phyloP scores from a whole-genome alignment of 1,284 basidiomycete genomes.

The Takashimella tepidaria region DNA sequence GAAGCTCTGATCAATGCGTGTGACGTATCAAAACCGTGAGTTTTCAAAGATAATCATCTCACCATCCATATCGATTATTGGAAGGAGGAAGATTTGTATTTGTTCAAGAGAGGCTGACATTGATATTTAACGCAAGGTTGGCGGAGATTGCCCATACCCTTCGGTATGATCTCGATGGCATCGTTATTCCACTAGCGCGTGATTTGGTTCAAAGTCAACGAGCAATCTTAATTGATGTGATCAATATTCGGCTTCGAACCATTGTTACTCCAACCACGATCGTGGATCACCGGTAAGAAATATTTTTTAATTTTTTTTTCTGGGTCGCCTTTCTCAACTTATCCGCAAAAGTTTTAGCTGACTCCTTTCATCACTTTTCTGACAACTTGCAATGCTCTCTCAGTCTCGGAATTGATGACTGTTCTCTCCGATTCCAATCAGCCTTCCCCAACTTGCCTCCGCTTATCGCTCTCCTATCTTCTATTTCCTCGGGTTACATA shows the following conservation, averaged over 20 bases:
- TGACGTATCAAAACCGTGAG: conserved; percentile 53
- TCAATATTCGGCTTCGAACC: conserved; percentile 74
- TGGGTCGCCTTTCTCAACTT: too few relatives aligned
- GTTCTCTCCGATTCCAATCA: conserved; percentile 61
- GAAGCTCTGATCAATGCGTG: conserved; percentile 59
- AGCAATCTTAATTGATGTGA: conserved; percentile 81
- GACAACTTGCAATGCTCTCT: too few relatives aligned
- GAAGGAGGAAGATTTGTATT: too few relatives aligned
- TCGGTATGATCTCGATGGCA: conserved; percentile 78
- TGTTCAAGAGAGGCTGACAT: background rate
- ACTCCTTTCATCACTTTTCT: too few relatives aligned
- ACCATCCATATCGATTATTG: background rate
- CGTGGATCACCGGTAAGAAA: conserved; percentile 61
- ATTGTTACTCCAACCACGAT: conserved; percentile 70
- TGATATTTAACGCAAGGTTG: conserved; percentile 55
- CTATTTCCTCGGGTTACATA: conserved; percentile 62
- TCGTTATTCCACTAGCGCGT: conserved; percentile 79
- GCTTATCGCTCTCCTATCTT: conserved; percentile 66
- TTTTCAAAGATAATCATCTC: conserved; percentile 2
- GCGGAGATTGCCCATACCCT: conserved; percentile 78
- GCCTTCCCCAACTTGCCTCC: conserved; percentile 66
- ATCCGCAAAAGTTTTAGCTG: too few relatives aligned
- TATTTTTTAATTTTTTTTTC: background rate
- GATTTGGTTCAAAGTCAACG: conserved; percentile 86
- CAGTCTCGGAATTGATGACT: conserved; percentile 16